Evolutionary conservation across 2,329 filamentous ascomycete species (phyloP).

Genomic region (Triangularia setosa): DNA sequence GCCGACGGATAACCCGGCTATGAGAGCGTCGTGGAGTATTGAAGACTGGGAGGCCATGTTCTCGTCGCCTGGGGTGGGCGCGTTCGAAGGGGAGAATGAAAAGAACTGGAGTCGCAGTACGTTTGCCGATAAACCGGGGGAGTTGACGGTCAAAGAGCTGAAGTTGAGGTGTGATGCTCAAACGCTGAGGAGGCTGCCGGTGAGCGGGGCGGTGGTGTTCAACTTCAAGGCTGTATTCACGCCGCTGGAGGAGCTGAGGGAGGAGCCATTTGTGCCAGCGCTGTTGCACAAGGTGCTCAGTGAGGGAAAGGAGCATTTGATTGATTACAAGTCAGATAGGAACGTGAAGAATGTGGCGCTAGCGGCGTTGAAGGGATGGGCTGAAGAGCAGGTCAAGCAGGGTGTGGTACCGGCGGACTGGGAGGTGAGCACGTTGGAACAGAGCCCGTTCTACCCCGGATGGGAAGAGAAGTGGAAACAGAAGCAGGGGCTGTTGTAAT

Average conservation of each 20-base stretch:
- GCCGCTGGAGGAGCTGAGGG: slow-evolving; percentile 61
- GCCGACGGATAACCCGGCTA: slow-evolving; percentile 69
- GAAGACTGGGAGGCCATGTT: slow-evolving; percentile 73
- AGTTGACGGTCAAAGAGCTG: slow-evolving; percentile 54
- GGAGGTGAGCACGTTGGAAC: slow-evolving; percentile 65
- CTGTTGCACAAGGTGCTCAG: slow-evolving; percentile 65
- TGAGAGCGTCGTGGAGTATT: slow-evolving; percentile 79
- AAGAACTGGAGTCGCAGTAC: slow-evolving; percentile 59
- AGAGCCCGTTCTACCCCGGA: slow-evolving; percentile 70
- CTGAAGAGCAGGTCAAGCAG: slow-evolving; percentile 58
- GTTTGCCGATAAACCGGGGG: slow-evolving; percentile 45
- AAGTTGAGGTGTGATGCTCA: slow-evolving; percentile 83
- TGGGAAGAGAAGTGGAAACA: slow-evolving; percentile 70
- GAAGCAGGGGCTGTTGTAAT: slow-evolving; percentile 20
- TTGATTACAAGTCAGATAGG: slow-evolving; percentile 75
- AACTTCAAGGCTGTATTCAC: slow-evolving; percentile 89
- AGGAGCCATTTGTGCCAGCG: slow-evolving; percentile 70
- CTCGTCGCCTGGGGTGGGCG: slow-evolving; percentile 50
- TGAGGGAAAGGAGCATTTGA: slow-evolving; percentile 46
- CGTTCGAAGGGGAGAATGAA: slow-evolving; percentile 40
- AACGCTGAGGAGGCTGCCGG: slow-evolving; percentile 71
- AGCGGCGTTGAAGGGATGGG: slow-evolving; percentile 60
- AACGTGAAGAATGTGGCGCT: slow-evolving; percentile 71
- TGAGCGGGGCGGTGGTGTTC: slow-evolving; percentile 73
- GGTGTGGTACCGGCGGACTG: slow-evolving; percentile 46